These are phyloP conservation scores for Suillus placidus DNA, from an alignment of 768 basidiomycete genomes.

Conservation along the genomic window DNA sequence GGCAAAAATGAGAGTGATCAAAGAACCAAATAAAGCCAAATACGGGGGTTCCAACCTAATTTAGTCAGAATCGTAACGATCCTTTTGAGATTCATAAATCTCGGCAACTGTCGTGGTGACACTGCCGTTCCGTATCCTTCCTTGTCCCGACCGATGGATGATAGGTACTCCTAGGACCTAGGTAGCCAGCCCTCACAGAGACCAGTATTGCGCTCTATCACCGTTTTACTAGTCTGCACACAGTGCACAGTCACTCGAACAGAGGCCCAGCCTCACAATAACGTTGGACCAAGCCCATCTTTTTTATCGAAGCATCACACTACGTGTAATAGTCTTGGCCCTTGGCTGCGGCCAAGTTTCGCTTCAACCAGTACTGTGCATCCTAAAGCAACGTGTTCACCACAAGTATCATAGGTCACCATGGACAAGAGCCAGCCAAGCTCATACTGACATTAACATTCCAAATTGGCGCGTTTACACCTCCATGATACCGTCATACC, in stretches of 20 bases:
- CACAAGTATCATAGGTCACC: background rate
- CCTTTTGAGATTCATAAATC: constrained; percentile 23
- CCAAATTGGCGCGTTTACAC: too few species aligned
- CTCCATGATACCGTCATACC: too few species aligned
- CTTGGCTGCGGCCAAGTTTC: background rate
- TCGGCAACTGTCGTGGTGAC: constrained; percentile 18
- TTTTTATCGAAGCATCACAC: background rate
- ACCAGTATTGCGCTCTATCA: background rate
- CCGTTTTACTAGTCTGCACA: background rate
- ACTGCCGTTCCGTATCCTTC: constrained; percentile 22
- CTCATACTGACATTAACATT: too few species aligned
- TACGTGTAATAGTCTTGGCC: constrained; percentile 6
- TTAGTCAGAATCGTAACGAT: constrained; percentile 25
- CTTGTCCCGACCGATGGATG: constrained; percentile 14
- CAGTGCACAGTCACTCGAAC: too few species aligned
- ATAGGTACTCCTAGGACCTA: too few species aligned
- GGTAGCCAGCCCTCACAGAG: too few species aligned
- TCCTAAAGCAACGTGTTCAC: background rate
- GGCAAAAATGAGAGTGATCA: constrained; percentile 31
- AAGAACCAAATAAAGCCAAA: constrained; percentile 30
- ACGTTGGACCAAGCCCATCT: background rate
- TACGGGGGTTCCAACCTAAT: constrained; percentile 13
- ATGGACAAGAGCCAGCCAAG: background rate
- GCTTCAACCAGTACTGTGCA: background rate
- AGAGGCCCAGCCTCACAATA: too few species aligned